These are phyloP conservation scores for Nannochloropsis salina DNA, from an alignment of 108 stramenopile genomes.

Conservation along the genomic window DNA sequence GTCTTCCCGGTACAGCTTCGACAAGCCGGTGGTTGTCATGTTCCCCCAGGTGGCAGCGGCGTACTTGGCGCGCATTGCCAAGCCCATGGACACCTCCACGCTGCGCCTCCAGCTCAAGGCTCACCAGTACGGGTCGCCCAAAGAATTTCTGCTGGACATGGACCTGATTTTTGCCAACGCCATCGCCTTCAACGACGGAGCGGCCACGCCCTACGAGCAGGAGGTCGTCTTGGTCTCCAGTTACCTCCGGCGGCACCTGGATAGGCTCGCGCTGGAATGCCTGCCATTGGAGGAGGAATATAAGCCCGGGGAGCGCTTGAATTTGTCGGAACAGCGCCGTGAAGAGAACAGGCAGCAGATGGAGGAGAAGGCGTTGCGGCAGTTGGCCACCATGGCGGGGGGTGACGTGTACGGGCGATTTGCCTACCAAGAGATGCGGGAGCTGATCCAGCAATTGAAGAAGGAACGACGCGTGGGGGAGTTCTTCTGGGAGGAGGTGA, in stretches of 20 bases:
- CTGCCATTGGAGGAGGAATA: not conserved
- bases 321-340: not conserved
- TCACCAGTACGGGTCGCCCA: not conserved
- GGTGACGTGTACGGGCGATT: not conserved
- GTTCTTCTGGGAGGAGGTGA: not conserved
- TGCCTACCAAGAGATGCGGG: not conserved
- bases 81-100: not conserved
- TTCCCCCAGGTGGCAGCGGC: not conserved
- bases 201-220: not conserved
- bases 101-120: not conserved
- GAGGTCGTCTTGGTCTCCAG: not conserved
- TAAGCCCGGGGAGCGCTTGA: not conserved
- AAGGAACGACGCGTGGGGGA: not conserved
- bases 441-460: not conserved
- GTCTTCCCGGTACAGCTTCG: not conserved
- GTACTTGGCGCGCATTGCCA: not conserved
- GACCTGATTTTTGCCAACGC: constrained; percentile 7
- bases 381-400: not conserved
- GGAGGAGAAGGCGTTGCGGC: not conserved
- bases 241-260: not conserved
- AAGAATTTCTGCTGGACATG: not conserved
- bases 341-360: not conserved
- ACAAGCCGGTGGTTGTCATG: not conserved
- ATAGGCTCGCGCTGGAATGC: not conserved
- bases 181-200: not conserved